phyloP scores from a whole-genome alignment of 140 eudicot genomes.

The Senecio squalidus region DNA sequence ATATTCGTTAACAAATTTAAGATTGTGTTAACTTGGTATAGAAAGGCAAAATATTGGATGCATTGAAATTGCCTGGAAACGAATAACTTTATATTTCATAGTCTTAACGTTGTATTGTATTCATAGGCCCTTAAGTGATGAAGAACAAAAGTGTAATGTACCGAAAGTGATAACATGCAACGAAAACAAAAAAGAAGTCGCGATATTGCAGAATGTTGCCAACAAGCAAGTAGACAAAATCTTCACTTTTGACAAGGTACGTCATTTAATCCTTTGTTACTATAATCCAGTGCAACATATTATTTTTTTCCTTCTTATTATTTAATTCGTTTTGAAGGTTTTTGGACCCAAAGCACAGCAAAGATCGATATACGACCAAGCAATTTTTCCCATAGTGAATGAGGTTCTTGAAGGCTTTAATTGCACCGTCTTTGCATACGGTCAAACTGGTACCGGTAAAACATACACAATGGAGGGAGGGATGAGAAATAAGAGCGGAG shows the following conservation, averaged over 20 bases:
- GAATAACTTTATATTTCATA: background rate
- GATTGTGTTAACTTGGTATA: background rate
- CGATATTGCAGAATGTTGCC: constrained; percentile 46
- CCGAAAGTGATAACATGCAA: constrained; percentile 72
- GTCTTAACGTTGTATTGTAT: background rate
- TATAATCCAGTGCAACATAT: background rate
- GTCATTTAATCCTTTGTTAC: background rate
- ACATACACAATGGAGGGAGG: constrained; percentile 92
- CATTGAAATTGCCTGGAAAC: background rate
- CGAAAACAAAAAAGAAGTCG: constrained; percentile 70
- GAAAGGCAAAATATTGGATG: background rate
- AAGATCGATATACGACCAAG: constrained; percentile 79
- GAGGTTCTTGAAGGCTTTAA: constrained; percentile 87
- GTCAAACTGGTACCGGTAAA: constrained; percentile 90
- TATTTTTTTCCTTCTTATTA: background rate
- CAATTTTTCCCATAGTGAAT: constrained; percentile 68
- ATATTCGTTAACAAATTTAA: background rate
- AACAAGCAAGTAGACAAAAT: constrained; percentile 71
- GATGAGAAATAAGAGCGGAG: constrained; percentile 75
- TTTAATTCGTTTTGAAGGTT: constrained; percentile 33
- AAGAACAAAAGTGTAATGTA: constrained; percentile 65
- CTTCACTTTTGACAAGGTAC: constrained; percentile 87
- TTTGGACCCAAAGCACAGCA: constrained; percentile 95
- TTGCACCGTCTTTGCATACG: constrained; percentile 91
- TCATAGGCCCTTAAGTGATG: constrained; percentile 64